Evolutionary conservation across 345 rosid genomes (phyloP), one percentile per base, ranked within the genome.

Genomic region (Melastoma malabathricum): DNA sequence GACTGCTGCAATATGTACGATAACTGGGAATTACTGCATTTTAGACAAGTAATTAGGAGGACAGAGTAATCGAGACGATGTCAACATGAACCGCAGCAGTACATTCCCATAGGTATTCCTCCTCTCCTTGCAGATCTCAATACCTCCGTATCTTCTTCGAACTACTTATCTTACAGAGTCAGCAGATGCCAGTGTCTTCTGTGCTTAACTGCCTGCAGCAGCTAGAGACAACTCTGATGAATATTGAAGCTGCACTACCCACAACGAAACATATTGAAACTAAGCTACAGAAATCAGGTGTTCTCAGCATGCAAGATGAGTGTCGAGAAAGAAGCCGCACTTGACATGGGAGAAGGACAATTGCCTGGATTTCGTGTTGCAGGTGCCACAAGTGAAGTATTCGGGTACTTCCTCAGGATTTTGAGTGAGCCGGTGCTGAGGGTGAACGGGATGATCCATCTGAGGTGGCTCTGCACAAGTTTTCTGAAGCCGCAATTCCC

Each of bases 151-250:
- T 25, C 5, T 18, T 39, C 53, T 5, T 50, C 53, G 3, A 50
- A 31, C 15, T 23, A 50, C 17, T 25, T 13, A 50, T 50, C 31
- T 4, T 4, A 29, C 18, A 51, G 43, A 19, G 38, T 13, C 18
- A 51, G 22, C 12, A 43, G 54, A 51, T 51, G 54, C 19, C 43
- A 18, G 54, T 51, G 54, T 5, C 54, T 15, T 29, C 38, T 15
- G 10, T 27, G 54, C 10, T 27, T 13, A 22, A 25, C 43, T 2
- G 54, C 25, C 6, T 17, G 54, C 0, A 43, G 54, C 0, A 51
- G 54, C 12, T 38, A 7, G 13, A 27, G 43, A 19, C 54, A 51
- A 18, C 18, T 19, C 0, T 4, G 16, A 43, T 27, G 54, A 51
- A 27, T 16, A 15, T 15, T 27, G 18, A 51, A 51, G 43, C 16